Base-by-base conservation (phyloP, 2,329 filamentous ascomycete genomes). In the Akanthomyces muscarius region DNA sequence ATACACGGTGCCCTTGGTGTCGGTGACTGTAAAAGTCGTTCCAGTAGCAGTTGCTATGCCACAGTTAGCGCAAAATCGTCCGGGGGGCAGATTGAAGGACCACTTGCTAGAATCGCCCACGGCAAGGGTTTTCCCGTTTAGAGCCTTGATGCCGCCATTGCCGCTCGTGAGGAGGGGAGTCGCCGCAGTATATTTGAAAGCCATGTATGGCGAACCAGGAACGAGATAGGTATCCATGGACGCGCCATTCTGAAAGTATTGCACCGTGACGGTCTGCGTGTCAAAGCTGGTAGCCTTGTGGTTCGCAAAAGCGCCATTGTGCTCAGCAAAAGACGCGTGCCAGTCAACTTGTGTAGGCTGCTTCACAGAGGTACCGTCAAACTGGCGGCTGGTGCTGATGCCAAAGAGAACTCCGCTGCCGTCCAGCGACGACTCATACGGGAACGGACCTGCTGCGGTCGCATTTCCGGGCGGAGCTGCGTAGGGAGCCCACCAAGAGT, bases 231-330 rank as follows among this genome's bases (percentile, higher is more conserved):
- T 59, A 2, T 68, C 67, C 67, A 69, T 53, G 18, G 61, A 61
- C 21, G 68, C 25, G 62, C 51, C 38, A 28, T 63, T 66, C 57
- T 69, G 64, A 59, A 69, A 69, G 63, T 68, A 68, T 63, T 68
- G 68, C 25, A 69, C 65, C 16, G 67, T 68, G 30, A 69, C 66
- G 18, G 56, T 61, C 51, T 68, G 67, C 23, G 67, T 68, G 48
- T 69, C 68, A 30, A 68, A 69, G 7, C 57, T 64, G 36, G 66
- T 68, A 1, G 68, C 67, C 66, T 68, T 69, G 64, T 69, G 68
- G 63, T 68, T 68, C 23, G 59, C 66, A 62, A 69, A 69, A 45
- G 56, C 53, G 16, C 68, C 68, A 14, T 50, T 44, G 63, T 69
- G 67, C 67, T 69, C 68, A 10, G 61, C 38, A n/a, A 69, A 69